phyloP scores from a whole-genome alignment of 495 filamentous ascomycete species.

The Bryoglossum gracile region DNA sequence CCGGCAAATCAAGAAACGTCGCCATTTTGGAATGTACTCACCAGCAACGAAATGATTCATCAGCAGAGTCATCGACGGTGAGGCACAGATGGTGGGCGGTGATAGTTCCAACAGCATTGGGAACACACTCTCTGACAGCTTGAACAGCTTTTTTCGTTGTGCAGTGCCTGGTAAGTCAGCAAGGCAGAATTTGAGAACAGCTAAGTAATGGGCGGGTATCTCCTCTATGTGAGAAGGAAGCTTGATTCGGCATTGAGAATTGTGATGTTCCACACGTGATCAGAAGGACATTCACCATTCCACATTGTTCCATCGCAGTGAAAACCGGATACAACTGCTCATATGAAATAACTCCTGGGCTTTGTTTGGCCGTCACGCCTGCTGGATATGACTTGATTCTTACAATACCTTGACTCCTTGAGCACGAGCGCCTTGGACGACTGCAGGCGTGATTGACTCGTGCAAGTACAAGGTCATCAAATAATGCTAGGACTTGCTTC shows the following conservation, averaged over 20 bases:
- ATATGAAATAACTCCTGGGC: constrained; percentile 70
- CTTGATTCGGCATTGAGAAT: constrained; percentile 72
- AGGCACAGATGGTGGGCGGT: constrained; percentile 71
- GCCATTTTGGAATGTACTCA: constrained; percentile 25
- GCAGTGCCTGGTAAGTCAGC: constrained; percentile 49
- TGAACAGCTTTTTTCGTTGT: constrained; percentile 77
- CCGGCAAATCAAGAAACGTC: constrained; percentile 5
- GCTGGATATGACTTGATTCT: constrained; percentile 65
- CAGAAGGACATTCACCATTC: constrained; percentile 47
- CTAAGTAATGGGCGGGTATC: constrained; percentile 64
- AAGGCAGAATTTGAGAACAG: constrained; percentile 49
- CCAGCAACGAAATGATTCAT: constrained; percentile 66
- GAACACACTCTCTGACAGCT: constrained; percentile 66
- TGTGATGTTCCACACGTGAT: constrained; percentile 55
- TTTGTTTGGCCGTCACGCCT: constrained; percentile 78
- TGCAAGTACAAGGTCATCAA: constrained; percentile 70
- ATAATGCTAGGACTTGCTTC: constrained; percentile 68
- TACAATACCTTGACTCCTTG: constrained; percentile 49
- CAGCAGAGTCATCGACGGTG: constrained; percentile 56
- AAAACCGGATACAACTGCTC: constrained; percentile 70
- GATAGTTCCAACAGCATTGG: constrained; percentile 66
- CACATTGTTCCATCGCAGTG: constrained; percentile 57
- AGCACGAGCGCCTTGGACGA: constrained; percentile 63
- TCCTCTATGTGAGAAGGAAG: constrained; percentile 70
- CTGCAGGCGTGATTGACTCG: constrained; percentile 58